Evolutionary conservation across 164 flowering plant species (phyloP).

Genomic region (Macadamia integrifolia): DNA sequence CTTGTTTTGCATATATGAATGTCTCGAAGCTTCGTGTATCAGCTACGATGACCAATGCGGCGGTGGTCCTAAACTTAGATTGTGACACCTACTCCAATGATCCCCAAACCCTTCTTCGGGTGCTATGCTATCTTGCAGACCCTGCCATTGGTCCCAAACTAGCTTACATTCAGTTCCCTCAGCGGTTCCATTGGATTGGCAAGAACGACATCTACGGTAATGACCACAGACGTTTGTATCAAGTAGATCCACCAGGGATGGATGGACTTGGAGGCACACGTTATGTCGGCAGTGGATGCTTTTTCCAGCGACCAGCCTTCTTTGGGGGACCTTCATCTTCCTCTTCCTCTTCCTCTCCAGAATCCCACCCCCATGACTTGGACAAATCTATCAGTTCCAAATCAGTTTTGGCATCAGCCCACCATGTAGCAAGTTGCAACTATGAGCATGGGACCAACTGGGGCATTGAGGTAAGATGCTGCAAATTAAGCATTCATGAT

Average conservation of each 20-base stretch:
- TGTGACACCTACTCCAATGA: constrained; percentile 58
- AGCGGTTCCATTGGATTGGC: constrained; percentile 37
- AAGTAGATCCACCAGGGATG: constrained; percentile 43
- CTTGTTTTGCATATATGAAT: not conserved
- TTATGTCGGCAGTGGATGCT: constrained; percentile 60
- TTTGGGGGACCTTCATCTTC: constrained; percentile 38
- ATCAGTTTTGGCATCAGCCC: constrained; percentile 27
- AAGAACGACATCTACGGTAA: constrained; percentile 40
- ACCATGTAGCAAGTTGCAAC: constrained; percentile 41
- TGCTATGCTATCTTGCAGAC: constrained; percentile 33
- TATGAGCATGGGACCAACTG: constrained; percentile 49
- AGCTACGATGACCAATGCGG: constrained; percentile 54
- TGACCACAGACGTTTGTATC: constrained; percentile 27
- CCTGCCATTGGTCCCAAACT: constrained; percentile 9
- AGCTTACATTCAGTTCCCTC: constrained; percentile 53
- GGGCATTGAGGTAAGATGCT: constrained; percentile 49
- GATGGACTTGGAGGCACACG: constrained; percentile 49
- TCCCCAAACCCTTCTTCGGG: constrained; percentile 33
- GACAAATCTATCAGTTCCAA: constrained; percentile 20
- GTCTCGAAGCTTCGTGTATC: constrained; percentile 53
- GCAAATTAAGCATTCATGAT: too few species aligned
- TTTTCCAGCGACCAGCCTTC: constrained; percentile 44
- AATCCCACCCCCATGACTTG: constrained; percentile 11
- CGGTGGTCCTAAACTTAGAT: constrained; percentile 44
- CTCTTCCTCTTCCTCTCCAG: not conserved